phyloP scores from a whole-genome alignment of 2,329 filamentous ascomycete species.

The Microdochium paspali region DNA sequence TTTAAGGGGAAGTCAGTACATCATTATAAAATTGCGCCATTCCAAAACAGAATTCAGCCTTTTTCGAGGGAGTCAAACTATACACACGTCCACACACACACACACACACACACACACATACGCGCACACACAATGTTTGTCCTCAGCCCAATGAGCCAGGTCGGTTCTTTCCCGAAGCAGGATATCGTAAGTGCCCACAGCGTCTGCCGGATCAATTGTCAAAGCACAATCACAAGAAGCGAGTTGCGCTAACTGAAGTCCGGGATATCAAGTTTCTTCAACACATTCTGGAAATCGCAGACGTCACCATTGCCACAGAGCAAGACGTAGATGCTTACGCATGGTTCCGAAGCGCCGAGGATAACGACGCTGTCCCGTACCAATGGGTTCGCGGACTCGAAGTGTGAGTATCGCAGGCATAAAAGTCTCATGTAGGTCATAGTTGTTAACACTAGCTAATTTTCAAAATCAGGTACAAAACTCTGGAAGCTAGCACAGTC shows the following conservation, averaged over 20 bases:
- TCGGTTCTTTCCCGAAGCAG: slow-evolving; percentile 3
- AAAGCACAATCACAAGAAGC: not conserved
- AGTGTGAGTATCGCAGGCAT: slow-evolving; percentile 7
- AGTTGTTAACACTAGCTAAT: too few relatives aligned
- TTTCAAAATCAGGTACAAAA: slow-evolving; percentile 7
- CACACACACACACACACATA: too few relatives aligned
- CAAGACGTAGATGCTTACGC: slow-evolving; percentile 5
- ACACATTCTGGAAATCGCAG: slow-evolving; percentile 4
- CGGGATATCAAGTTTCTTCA: slow-evolving; percentile 6
- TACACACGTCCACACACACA: too few relatives aligned
- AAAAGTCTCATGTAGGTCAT: too few relatives aligned
- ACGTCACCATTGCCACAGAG: slow-evolving; percentile 3
- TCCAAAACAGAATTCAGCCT: too few relatives aligned
- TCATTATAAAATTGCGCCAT: too few relatives aligned
- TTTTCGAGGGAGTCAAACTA: too few relatives aligned
- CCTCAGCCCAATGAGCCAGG: slow-evolving; percentile 4
- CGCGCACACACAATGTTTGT: slow-evolving; percentile 2
- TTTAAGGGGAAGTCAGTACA: too few relatives aligned
- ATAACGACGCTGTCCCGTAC: slow-evolving; percentile 7
- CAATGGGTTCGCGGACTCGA: slow-evolving; percentile 8
- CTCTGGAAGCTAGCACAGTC: slow-evolving; percentile 4
- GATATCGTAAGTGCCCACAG: slow-evolving; percentile 4
- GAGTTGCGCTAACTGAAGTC: too few relatives aligned
- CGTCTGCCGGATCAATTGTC: not conserved
- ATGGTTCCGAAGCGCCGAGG: slow-evolving; percentile 8